phyloP scores from a whole-genome alignment of 2,329 filamentous ascomycete genomes.

The Ambrosiella cleistominuta region DNA sequence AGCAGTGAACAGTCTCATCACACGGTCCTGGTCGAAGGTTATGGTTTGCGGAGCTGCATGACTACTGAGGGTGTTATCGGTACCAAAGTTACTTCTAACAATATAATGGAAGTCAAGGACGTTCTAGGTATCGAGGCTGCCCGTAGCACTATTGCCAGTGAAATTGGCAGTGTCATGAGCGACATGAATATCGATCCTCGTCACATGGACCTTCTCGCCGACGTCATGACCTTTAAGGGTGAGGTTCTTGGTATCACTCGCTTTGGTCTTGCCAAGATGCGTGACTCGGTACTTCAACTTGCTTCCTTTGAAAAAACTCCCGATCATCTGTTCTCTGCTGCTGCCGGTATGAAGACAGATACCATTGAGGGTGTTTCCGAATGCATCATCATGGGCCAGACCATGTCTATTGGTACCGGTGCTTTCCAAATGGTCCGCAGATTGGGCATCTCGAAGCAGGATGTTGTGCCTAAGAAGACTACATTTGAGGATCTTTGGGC shows the following conservation, averaged over 20 bases:
- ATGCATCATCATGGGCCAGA: conserved; percentile 97
- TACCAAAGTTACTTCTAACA: conserved; percentile 58
- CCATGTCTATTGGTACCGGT: conserved; percentile 78
- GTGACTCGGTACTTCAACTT: conserved; percentile 81
- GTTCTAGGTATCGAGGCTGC: conserved; percentile 93
- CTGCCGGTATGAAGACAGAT: conserved; percentile 80
- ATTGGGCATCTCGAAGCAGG: conserved; percentile 45
- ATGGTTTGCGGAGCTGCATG: conserved; percentile 78
- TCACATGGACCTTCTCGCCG: conserved; percentile 91
- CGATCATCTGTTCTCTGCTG: conserved; percentile 91
- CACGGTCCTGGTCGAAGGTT: conserved; percentile 80
- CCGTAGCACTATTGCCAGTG: conserved; percentile 67
- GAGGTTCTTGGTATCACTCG: conserved; percentile 92
- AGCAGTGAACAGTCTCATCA: conserved; percentile 52
- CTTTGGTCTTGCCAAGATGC: conserved; percentile 91
- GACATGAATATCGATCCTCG: conserved; percentile 92
- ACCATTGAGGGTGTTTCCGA: conserved; percentile 85
- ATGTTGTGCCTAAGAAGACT: conserved; percentile 42
- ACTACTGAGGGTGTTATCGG: conserved; percentile 82
- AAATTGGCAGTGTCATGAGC: conserved; percentile 80
- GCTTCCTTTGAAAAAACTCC: conserved; percentile 97
- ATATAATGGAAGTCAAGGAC: conserved; percentile 72
- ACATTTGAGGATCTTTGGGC: conserved; percentile 54
- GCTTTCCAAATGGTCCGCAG: conserved; percentile 75
- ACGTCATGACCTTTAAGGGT: conserved; percentile 98